Percentiles rank a stretch among this genome's conserved stretches.
Evolutionary conservation across 176 grass and related monocot species (phyloP).

Genomic region (Luzula sylvatica): DNA sequence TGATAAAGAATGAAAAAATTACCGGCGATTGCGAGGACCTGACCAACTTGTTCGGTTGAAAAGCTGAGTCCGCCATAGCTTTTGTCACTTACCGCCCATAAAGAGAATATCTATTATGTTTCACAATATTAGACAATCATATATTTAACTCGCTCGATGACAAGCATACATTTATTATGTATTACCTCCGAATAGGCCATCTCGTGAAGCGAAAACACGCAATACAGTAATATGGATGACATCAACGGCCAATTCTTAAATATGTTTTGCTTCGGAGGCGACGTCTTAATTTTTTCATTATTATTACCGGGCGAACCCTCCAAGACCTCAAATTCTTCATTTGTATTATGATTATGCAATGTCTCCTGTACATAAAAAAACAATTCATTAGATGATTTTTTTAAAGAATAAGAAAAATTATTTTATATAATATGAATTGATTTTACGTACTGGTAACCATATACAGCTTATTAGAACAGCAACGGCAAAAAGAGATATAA

Average conservation of each 20-base stretch:
- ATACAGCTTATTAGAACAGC: conserved; percentile 68
- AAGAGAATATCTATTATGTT: conserved; percentile 67
- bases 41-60: conserved; percentile 64
- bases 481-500: conserved; percentile 52
- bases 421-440: not conserved
- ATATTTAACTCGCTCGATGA: conserved; percentile 5
- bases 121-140: conserved; percentile 20
- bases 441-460: conserved; percentile 75
- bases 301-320: conserved; percentile 28
- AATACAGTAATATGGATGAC: conserved; percentile 70
- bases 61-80: conserved; percentile 83
- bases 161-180: conserved; percentile 10
- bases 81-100: conserved; percentile 76
- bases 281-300: conserved; percentile 27
- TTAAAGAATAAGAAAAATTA: not conserved
- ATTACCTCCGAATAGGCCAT: conserved; percentile 84
- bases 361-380: conserved; percentile 55
- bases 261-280: conserved; percentile 43
- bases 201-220: conserved; percentile 87
- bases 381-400: conserved; percentile 4
- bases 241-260: conserved; percentile 75
- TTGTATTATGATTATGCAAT: conserved; percentile 57
- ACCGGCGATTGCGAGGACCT: conserved; percentile 78
- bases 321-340: conserved; percentile 29
- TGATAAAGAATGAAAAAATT: too few relatives aligned